These are phyloP conservation scores for Tulasnella sp. DNA, from an alignment of 768 basidiomycete species.

Conservation along the genomic window DNA sequence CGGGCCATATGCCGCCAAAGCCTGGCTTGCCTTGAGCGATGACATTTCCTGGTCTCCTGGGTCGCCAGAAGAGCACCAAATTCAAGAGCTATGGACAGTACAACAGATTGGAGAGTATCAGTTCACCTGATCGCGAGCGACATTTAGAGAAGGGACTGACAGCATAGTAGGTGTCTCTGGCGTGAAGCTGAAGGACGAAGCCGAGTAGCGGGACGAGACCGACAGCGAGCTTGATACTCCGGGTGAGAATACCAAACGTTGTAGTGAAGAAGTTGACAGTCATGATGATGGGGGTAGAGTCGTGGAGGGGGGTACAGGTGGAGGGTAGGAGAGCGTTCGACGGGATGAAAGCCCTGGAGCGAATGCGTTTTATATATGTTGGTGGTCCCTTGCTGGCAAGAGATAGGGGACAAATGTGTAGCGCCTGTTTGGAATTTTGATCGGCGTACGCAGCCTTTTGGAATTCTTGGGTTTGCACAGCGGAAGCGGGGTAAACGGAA, in stretches of 20 bases:
- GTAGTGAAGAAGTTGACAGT: slow-evolving; percentile 20
- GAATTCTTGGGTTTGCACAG: background rate
- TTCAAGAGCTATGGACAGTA: background rate
- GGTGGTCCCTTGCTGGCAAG: background rate
- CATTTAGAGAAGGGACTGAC: background rate
- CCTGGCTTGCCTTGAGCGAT: slow-evolving; percentile 28
- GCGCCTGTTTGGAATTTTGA: background rate
- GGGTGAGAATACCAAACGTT: background rate
- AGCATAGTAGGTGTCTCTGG: slow-evolving; percentile 1
- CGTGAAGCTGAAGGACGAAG: slow-evolving; percentile 15
- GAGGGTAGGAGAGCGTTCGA: background rate
- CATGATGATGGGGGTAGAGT: background rate
- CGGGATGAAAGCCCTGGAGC: background rate
- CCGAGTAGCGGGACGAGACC: background rate
- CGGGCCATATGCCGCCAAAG: slow-evolving; percentile 44
- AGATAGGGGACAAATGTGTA: slow-evolving; percentile 2
- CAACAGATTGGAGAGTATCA: too few species aligned
- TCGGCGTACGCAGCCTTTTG: background rate
- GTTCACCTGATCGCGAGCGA: background rate
- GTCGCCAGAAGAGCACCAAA: slow-evolving; percentile 18
- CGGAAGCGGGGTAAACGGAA: background rate
- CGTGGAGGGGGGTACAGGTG: background rate
- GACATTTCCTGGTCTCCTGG: slow-evolving; percentile 16
- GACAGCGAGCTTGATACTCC: background rate
- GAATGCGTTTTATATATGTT: too few species aligned